Evolutionary conservation across 2,329 filamentous ascomycete genomes (phyloP), one percentile per base, ranked within the genome.

Genomic region (Aureobasidium sp.): DNA sequence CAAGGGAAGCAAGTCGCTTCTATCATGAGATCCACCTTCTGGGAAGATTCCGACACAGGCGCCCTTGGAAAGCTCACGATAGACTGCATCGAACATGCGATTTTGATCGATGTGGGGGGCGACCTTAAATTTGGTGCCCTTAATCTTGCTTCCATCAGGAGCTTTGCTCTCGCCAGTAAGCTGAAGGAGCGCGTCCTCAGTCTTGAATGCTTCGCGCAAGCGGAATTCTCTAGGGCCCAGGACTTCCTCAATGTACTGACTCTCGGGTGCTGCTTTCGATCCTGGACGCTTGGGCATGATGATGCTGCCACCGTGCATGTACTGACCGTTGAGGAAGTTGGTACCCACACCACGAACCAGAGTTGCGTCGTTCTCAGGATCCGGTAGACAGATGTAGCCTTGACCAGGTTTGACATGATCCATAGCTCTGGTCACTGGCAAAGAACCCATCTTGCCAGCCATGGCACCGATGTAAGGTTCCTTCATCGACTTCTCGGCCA

Each of bases 21-120:
- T 87, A 74, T 97, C 93, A 76, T 97, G 93, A 73, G 91, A 97
- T 70, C 93, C 93, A 67, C 93, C 93, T 77, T 97, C 93, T 2
- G 93, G 93, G 75, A 97, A 97, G 70, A 97, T 97, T 65, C 93
- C 94, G 61, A 97, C 89, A 72, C 91, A 96, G 20, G 92, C 94
- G 51, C 91, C 92, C 45, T 83, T 82, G 67, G 87, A 86, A 34
- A 97, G 82, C 36, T 91, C 86, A 66, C 87, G 84, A 75, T 97
- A 97, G n/a, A 97, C 93, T 20, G 91, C 90, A 72, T 96, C 86
- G 76, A 97, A 97, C 41, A 97, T 93, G 68, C 90, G 85, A 34
- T 88, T 92, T 77, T 97, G 93, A 73, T 97, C 91, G 44, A 97
- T 91, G 70, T 97, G 91, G 2, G 93, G 92, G 2, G 93, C 91